A percentile compares a stretch with the other conserved stretches of the same genome.
Evolutionary conservation across 148 eudicot genomes (phyloP).

Genomic region (Cornus florida): DNA sequence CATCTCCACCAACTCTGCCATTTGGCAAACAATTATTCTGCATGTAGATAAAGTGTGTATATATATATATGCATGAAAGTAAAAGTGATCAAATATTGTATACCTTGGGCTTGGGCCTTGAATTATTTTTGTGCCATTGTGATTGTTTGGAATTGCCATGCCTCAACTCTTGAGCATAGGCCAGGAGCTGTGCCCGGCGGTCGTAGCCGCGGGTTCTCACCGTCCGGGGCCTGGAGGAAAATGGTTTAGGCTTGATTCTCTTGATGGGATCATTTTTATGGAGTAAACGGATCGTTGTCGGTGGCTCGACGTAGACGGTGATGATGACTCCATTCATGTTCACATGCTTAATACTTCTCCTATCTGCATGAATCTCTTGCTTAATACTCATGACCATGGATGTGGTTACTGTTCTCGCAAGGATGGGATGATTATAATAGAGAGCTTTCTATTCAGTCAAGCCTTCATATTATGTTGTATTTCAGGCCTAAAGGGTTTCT

Average conservation of each 20-base stretch:
- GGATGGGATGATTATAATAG: neutral
- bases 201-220: constrained; percentile 31
- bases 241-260: constrained; percentile 11
- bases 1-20: constrained; percentile 42
- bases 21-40: neutral
- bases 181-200: constrained; percentile 58
- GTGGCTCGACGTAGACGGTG: constrained; percentile 46
- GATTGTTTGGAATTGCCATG: constrained; percentile 14
- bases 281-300: neutral
- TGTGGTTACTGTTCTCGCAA: neutral
- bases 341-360: neutral
- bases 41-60: neutral
- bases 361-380: neutral
- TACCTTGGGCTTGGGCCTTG: constrained; percentile 29
- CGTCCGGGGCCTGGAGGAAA: constrained; percentile 10
- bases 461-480: neutral
- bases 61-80: too few relatives aligned
- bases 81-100: too few relatives aligned
- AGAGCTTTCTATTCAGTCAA: neutral
- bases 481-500: neutral
- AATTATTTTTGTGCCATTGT: constrained; percentile 11
- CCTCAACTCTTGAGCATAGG: constrained; percentile 48
- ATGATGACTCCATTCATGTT: constrained; percentile 36
- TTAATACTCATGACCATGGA: neutral
- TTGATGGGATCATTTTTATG: constrained; percentile 15